Evolutionary conservation across 441 rosid genomes (phyloP), one percentile per base, ranked within the genome.

Genomic region (Gossypium davidsonii): DNA sequence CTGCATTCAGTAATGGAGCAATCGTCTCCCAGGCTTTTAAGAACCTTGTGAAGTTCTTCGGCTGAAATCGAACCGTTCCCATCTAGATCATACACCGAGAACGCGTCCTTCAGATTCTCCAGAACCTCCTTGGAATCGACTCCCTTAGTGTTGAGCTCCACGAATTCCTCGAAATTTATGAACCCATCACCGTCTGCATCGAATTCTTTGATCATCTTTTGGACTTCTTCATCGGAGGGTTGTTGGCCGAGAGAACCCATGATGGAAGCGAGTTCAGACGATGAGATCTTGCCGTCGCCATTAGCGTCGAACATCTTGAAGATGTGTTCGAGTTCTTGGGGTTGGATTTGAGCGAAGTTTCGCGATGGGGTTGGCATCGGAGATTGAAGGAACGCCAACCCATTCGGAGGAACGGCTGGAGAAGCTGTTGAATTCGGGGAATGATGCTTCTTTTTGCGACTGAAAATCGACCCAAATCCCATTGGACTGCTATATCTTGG

Each of bases 221-320:
- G 70, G 9, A 94, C 71, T 79, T 82, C 97, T n/a, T 92, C 98
- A 2, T 89, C 92, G 2, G 80, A 79, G 48, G 89, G 85, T n/a
- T 78, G 42, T 68, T 89, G 90, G 0, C 97, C 97, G 26, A 94
- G 85, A 71, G 84, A 83, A 5, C 90, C 75, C 90, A 94, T 76
- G 65, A 92, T 89, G 9, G 94, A 79, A 17, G 89, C 90, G 0
- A 92, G 91, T 81, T 94, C 97, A 2, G 91, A 77, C 0, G 92
- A 82, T 0, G 97, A 94, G 89, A 92, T 94, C 94, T 92, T 94
- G 4, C 97, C 97, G 72, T 94, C 97, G 8, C 96, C 96, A 12
- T 94, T 91, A 17, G 73, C 94, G 77, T 91, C 97, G 75, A 94
- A 92, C 37, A 87, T 91, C 62, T 81, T 86, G 87, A 94, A 92